Conservation (phyloP, 2,329 filamentous ascomycete species). For the Pseudogymnoascus destructans region DNA sequence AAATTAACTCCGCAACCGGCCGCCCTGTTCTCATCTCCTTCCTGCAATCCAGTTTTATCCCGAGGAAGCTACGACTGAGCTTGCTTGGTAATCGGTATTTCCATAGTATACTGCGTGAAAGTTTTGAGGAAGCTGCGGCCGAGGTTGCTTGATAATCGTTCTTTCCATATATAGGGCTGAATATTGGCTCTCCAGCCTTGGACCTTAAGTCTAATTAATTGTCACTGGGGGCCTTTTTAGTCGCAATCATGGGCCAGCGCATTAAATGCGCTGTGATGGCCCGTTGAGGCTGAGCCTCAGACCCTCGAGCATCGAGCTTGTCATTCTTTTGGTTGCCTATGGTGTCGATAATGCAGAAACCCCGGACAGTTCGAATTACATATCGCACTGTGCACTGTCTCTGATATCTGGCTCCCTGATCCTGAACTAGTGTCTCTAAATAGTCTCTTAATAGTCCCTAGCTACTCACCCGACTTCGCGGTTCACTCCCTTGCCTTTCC, state of each 20-base stretch:
- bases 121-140: not conserved
- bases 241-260: not conserved
- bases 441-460: not conserved
- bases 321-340: not conserved
- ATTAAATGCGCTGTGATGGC: not conserved
- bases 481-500: constrained; percentile 24
- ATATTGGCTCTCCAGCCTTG: not conserved
- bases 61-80: not conserved
- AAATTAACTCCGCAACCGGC: not conserved
- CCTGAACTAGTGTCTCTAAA: not conserved
- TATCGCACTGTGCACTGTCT: not conserved
- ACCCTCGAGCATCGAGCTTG: not conserved
- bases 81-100: not conserved
- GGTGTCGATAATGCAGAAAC: not conserved
- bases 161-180: not conserved
- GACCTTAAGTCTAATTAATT: not conserved
- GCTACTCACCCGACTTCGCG: constrained; percentile 9
- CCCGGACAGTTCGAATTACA: not conserved
- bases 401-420: not conserved
- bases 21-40: not conserved
- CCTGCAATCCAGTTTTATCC: not conserved
- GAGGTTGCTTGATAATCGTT: not conserved
- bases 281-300: not conserved
- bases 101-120: not conserved
- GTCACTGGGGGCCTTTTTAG: not conserved